These are phyloP conservation scores for Rhodotorula mucilaginosa DNA, from an alignment of 1,284 basidiomycete species.

Conservation along the genomic window DNA sequence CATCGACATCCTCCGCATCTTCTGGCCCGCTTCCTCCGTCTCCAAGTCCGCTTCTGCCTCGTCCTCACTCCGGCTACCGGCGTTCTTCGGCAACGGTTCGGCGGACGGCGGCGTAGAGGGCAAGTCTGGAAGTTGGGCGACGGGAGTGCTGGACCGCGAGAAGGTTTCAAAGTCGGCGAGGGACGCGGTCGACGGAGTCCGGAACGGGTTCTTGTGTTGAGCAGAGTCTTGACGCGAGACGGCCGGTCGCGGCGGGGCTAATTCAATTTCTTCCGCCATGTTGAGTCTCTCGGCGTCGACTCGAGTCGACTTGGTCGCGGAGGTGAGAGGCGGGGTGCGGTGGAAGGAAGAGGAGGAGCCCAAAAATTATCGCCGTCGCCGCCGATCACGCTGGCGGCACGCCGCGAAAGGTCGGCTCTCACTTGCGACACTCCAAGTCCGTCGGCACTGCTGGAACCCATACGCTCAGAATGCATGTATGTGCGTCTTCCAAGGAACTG, in stretches of 20 bases:
- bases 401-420: neutral
- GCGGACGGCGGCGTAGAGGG: slow-evolving; percentile 3
- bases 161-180: slow-evolving; percentile 1
- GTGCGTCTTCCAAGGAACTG: too few relatives aligned
- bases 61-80: too few relatives aligned
- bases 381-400: neutral
- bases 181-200: slow-evolving; percentile 1
- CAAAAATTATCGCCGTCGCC: too few relatives aligned
- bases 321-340: neutral
- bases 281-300: neutral
- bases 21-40: slow-evolving; percentile 13
- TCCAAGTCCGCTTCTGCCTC: neutral
- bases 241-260: neutral
- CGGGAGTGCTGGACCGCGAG: neutral
- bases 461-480: too few relatives aligned
- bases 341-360: neutral
- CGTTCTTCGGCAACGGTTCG: neutral
- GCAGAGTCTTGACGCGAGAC: neutral
- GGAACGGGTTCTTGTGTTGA: slow-evolving; percentile 1
- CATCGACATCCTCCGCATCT: slow-evolving; percentile 14
- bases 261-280: slow-evolving; percentile 2
- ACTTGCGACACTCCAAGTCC: too few relatives aligned
- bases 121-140: neutral
- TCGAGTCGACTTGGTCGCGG: neutral
- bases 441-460: too few relatives aligned